phyloP scores from a whole-genome alignment of 2,329 filamentous ascomycete genomes.

The Hypoxylon sp. region DNA sequence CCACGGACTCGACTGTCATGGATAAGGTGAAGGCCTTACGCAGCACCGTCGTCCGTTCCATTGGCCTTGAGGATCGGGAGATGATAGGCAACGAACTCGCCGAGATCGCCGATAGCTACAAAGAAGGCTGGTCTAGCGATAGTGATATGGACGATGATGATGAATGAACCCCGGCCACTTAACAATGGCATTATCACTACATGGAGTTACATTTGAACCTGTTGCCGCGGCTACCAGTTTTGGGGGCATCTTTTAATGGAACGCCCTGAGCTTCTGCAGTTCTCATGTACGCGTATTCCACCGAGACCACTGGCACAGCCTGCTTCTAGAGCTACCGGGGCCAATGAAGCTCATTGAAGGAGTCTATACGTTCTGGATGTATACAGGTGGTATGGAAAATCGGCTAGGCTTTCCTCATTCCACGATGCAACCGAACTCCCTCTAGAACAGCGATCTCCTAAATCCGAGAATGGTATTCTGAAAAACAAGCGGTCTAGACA shows the following conservation, averaged over 20 bases:
- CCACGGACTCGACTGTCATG: conserved; percentile 82
- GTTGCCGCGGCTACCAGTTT: not conserved
- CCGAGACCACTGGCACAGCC: not conserved
- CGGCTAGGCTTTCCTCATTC: not conserved
- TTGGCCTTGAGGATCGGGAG: conserved; percentile 86
- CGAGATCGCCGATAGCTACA: conserved; percentile 88
- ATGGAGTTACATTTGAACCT: not conserved
- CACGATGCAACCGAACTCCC: not conserved
- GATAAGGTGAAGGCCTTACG: conserved; percentile 77
- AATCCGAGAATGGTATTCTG: not conserved
- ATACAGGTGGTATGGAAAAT: not conserved
- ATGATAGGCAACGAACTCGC: conserved; percentile 84
- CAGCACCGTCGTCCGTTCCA: conserved; percentile 72
- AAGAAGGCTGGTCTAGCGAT: conserved; percentile 87
- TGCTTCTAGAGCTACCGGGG: not conserved
- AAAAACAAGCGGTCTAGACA: not conserved
- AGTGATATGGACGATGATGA: conserved; percentile 76
- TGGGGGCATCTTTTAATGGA: not conserved
- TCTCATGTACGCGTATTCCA: not conserved
- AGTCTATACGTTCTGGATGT: not conserved
- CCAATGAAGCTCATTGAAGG: not conserved
- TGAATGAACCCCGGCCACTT: conserved; percentile 35
- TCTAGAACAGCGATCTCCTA: not conserved
- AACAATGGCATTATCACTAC: conserved; percentile 1
- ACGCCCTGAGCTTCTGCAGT: not conserved